Percentiles rank a stretch among this genome's conserved stretches.
phyloP scores from a whole-genome alignment of 371 early-diverging fungal species.

The Smittium culicis region DNA sequence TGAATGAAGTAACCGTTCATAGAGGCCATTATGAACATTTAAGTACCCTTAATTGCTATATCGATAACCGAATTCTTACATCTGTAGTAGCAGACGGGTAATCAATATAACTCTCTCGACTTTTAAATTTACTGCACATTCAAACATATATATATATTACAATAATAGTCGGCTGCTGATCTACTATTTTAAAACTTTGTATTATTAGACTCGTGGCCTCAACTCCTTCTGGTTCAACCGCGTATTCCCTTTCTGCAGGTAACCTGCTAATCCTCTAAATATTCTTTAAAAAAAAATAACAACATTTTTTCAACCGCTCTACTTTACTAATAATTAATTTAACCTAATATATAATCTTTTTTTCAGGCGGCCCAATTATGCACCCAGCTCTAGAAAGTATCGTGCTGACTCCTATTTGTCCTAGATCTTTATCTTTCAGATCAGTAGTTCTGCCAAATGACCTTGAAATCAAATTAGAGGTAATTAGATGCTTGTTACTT shows the following conservation, averaged over 20 bases:
- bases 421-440: slow-evolving; percentile 83
- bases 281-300: neutral
- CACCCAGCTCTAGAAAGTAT: slow-evolving; percentile 84
- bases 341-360: no score
- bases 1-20: slow-evolving; percentile 83
- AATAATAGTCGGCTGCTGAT: neutral
- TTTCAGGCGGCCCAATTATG: slow-evolving; percentile 61
- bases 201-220: slow-evolving; percentile 50
- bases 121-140: neutral
- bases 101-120: slow-evolving; percentile 6
- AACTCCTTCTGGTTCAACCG: slow-evolving; percentile 92
- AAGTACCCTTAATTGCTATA: slow-evolving; percentile 58
- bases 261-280: slow-evolving; percentile 15
- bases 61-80: slow-evolving; percentile 65
- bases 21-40: slow-evolving; percentile 75
- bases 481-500: slow-evolving; percentile 14
- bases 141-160: neutral
- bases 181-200: slow-evolving; percentile 4
- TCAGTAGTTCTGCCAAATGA: slow-evolving; percentile 75
- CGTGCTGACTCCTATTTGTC: slow-evolving; percentile 88
- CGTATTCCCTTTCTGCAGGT: slow-evolving; percentile 78
- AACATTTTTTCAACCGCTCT: neutral
- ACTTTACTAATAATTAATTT: slow-evolving; percentile 13
- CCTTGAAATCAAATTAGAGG: slow-evolving; percentile 47
- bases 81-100: slow-evolving; percentile 61